Evolutionary conservation across 805 yeast species (phyloP).

Genomic region (Lipomyces lipofer): DNA sequence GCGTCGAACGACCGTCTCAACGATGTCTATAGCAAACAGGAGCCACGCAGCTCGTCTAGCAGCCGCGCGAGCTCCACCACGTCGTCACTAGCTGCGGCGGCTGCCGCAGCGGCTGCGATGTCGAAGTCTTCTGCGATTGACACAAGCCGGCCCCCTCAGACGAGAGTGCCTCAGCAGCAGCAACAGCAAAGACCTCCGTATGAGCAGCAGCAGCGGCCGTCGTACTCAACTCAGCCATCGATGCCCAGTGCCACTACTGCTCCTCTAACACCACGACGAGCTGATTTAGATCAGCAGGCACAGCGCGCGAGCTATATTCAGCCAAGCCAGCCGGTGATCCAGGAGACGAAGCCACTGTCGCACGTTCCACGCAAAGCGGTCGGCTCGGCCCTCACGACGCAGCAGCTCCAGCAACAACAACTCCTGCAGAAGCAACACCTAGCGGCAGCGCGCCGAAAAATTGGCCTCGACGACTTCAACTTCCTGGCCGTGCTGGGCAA

Average conservation of each 20-base stretch:
- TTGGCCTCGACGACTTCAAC: conserved; percentile 93
- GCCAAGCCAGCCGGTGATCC: not conserved
- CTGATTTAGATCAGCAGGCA: not conserved
- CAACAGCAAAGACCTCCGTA: conserved; percentile 19
- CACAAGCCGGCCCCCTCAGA: not conserved
- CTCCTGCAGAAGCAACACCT: too few relatives aligned
- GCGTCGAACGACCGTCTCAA: too few relatives aligned
- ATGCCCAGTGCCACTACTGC: not conserved
- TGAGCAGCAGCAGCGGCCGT: conserved; percentile 34
- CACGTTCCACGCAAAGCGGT: conserved; percentile 12
- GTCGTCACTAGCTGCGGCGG: conserved; percentile 8
- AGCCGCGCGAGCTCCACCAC: not conserved
- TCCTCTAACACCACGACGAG: not conserved
- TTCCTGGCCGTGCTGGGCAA: conserved; percentile 94
- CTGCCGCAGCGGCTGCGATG: conserved; percentile 7
- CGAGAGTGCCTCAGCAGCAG: not conserved
- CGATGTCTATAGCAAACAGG: too few relatives aligned
- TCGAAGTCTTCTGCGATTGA: not conserved
- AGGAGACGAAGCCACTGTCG: not conserved
- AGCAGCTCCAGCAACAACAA: not conserved
- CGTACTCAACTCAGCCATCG: not conserved
- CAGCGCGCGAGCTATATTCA: not conserved
- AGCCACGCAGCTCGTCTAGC: not conserved
- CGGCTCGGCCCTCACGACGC: conserved; percentile 3
- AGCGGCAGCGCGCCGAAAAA: conserved; percentile 45